phyloP scores from a whole-genome alignment of 2,329 filamentous ascomycete genomes.

The Macrophomina phaseolina region DNA sequence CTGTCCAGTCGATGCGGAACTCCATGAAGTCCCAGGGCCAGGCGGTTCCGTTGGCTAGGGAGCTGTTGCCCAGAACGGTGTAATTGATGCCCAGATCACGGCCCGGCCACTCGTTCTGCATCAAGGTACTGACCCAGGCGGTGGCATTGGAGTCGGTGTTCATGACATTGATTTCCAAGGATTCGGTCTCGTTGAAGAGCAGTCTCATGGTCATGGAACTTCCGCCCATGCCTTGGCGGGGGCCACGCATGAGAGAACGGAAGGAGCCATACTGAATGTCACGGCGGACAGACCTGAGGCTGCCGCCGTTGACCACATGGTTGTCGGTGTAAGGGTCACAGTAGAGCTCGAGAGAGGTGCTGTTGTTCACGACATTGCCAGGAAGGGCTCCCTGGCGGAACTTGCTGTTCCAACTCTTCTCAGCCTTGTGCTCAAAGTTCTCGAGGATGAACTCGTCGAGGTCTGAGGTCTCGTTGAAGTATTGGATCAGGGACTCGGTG shows the following conservation, averaged over 20 bases:
- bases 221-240: constrained; percentile 43
- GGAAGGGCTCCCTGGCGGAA: constrained; percentile 52
- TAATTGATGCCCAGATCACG: constrained; percentile 49
- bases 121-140: constrained; percentile 49
- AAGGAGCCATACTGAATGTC: constrained; percentile 58
- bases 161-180: constrained; percentile 52
- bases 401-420: constrained; percentile 54
- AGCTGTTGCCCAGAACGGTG: constrained; percentile 41
- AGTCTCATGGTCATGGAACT: constrained; percentile 55
- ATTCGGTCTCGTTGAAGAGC: constrained; percentile 53
- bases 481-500: constrained; percentile 56
- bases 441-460: constrained; percentile 48
- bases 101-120: constrained; percentile 47
- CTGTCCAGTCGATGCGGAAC: constrained; percentile 56
- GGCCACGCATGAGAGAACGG: constrained; percentile 50
- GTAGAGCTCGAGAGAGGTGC: constrained; percentile 41
- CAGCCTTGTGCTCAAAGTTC: constrained; percentile 51
- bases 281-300: constrained; percentile 49
- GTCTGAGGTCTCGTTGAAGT: constrained; percentile 56
- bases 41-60: constrained; percentile 38
- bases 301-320: constrained; percentile 53
- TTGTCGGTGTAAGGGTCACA: constrained; percentile 41
- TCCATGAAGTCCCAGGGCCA: constrained; percentile 54
- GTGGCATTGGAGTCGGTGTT: constrained; percentile 48
- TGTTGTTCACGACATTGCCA: constrained; percentile 43